A percentile compares a stretch with the other conserved stretches of the same genome.
Evolutionary conservation across 164 flowering plant genomes (phyloP).

Genomic region (Kingdonia uniflora): DNA sequence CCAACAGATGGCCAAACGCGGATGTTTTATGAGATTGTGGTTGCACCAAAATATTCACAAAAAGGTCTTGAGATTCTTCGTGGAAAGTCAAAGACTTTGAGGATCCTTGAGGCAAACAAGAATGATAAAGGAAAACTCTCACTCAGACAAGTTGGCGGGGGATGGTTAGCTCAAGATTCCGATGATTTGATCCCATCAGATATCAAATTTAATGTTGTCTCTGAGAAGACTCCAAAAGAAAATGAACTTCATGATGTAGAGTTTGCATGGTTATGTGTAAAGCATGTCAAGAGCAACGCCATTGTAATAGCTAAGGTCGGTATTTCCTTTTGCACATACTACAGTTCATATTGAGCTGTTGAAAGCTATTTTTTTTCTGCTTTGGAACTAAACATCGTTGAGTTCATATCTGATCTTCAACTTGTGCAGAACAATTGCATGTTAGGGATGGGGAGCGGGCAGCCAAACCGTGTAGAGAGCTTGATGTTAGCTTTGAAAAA

Average conservation of each 20-base stretch:
- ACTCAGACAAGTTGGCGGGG: conserved; percentile 95
- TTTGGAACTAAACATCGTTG: neutral
- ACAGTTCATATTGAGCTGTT: too few relatives aligned
- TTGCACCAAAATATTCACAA: conserved; percentile 81
- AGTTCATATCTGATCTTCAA: conserved; percentile 5
- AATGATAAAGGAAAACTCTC: conserved; percentile 79
- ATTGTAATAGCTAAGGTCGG: conserved; percentile 93
- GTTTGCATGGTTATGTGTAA: conserved; percentile 96
- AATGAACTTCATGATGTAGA: conserved; percentile 70
- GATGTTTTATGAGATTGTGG: conserved; percentile 98
- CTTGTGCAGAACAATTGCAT: conserved; percentile 72
- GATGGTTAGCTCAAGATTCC: conserved; percentile 91
- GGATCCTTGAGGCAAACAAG: conserved; percentile 85
- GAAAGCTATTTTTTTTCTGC: too few relatives aligned
- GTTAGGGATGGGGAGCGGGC: conserved; percentile 99
- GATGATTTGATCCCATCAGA: conserved; percentile 80
- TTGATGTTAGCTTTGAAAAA: conserved; percentile 81
- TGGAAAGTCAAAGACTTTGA: conserved; percentile 83
- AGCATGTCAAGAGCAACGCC: conserved; percentile 99
- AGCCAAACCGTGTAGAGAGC: conserved; percentile 93
- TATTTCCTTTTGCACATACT: neutral
- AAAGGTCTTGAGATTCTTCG: conserved; percentile 86
- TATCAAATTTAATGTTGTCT: conserved; percentile 48
- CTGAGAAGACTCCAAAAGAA: conserved; percentile 51
- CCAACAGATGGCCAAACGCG: conserved; percentile 97